Percentiles rank a stretch among this genome's conserved stretches.
Conservation (phyloP, 805 yeast species). For the Cyberlindnera xylosilytica region DNA sequence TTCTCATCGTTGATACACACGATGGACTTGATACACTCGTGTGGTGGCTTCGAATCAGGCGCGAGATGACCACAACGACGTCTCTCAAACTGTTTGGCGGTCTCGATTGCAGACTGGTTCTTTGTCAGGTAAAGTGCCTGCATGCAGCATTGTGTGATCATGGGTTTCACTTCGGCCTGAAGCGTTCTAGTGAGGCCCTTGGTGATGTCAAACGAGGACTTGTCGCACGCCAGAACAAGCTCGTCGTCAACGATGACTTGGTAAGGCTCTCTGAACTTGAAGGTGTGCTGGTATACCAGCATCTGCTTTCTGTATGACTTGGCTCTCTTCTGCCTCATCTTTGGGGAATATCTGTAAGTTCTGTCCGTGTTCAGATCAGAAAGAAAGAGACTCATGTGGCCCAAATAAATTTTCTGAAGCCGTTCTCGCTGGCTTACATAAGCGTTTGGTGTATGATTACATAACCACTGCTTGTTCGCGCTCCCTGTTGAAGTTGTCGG, state of each 20-base stretch:
- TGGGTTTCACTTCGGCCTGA: slow-evolving; percentile 80
- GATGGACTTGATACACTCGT: slow-evolving; percentile 72
- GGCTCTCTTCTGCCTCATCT: slow-evolving; percentile 97
- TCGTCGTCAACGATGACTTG: slow-evolving; percentile 87
- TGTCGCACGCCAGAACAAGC: slow-evolving; percentile 60
- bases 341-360: not conserved
- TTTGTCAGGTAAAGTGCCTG: slow-evolving; percentile 72
- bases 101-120: slow-evolving; percentile 71
- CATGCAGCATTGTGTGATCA: slow-evolving; percentile 96
- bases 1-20: slow-evolving; percentile 71
- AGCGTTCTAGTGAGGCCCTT: slow-evolving; percentile 78
- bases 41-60: slow-evolving; percentile 56
- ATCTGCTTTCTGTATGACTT: slow-evolving; percentile 91
- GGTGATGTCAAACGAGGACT: slow-evolving; percentile 71
- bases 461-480: no score
- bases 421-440: no score
- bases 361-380: not conserved
- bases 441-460: no score
- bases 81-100: slow-evolving; percentile 84
- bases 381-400: not conserved
- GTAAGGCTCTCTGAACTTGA: slow-evolving; percentile 91
- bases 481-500: no score
- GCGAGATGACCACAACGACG: slow-evolving; percentile 88
- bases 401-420: no score
- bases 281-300: slow-evolving; percentile 78